Evolutionary conservation across 371 early-diverging fungal species (phyloP), one percentile per base, ranked within the genome.

Genomic region (Haplosporangium sp.): DNA sequence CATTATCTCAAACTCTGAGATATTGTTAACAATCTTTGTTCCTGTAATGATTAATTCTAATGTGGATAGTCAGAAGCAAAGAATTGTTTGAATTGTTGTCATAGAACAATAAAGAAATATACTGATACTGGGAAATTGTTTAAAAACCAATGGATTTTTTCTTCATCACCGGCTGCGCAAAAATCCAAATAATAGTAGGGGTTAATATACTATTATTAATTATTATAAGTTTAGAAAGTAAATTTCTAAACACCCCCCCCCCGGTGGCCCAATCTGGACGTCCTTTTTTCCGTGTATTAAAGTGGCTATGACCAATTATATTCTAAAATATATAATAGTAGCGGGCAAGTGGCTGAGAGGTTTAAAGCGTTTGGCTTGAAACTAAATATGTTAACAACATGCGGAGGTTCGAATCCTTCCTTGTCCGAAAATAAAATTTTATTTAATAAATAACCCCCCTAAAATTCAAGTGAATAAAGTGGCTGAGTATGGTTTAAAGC

Each of bases 291-390:
- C 27, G 27, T 47, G 42, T 8, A 61, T 52, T 52, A 38, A 68
- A 68, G 61, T 68, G 68, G 68, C 68, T 68, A 61, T 61, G 68
- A 27, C 27, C 27, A 27, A 27, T 27, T 27, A 27, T 53, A 61
- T 61, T 68, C 55, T 61, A 68, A 68, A 68, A 63, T 63, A 69
- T 61, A 37, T 42, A 68, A 37, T 61, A 68, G 61, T 48, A 61
- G 61, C 61, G 57, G 61, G 68, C 61, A 27, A 27, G 27, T 27
- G 27, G 27, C 27, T 27, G 27, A 27, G 27, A 27, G 27, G 27
- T 27, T 27, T 27, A 27, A 27, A 27, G 27, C 27, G 27, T 27
- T 27, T 27, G 1, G 1, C 27, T 27, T 27, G 27, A 27, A 27
- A 27, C 1, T 27, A 27, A 27, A 27, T 27, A 27, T 27, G 27